Base-by-base conservation (phyloP, 2,329 filamentous ascomycete species). In the Aspergillus fructus region DNA sequence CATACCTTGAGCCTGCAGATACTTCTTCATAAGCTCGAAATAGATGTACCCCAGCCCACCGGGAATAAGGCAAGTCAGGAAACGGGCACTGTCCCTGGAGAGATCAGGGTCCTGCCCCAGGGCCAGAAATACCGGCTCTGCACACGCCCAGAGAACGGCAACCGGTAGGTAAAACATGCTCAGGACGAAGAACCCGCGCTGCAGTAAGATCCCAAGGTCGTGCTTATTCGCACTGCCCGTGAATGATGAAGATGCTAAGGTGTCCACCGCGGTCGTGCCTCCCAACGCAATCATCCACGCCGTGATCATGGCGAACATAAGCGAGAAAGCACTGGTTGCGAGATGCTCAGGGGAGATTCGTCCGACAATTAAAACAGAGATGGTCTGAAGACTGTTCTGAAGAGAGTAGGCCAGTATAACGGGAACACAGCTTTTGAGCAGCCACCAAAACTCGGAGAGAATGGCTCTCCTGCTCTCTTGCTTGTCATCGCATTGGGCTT, bases 231-330 rank as follows among this genome's bases (percentile, higher is more conserved):
- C 84, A 61, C 89, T 90, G 0, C 89, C 89, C 0, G 91, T 96
- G 71, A 91, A 96, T 45, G 87, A 88, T 47, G 88, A 90, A 0
- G 90, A 93, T 2, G 90, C 91, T 23, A 96, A 78, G 0, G 91
- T 96, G 71, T 96, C 91, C 43, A 96, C 82, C 0, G 91, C 91
- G 1, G 90, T 96, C 0, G 90, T 93, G 7, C 91, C 91, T 27
- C 91, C 91, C 4, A 96, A 82, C 0, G 88, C 91, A 58, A 96
- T 89, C 39, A 96, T 82, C 91, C 91, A 96, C 0, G 87, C 91
- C 1, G 90, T 91, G 21, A 89, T 87, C 89, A 93, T 92, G 54
- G 91, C 91, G 65, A 96, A 96, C 91, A 96, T 96, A 78, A 94
- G 93, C 2, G 89, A 90, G 68, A 96, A 96, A 0, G 91, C 91